Base-by-base conservation (phyloP, 1,284 basidiomycete species). In the Leccinum griseonigrum region DNA sequence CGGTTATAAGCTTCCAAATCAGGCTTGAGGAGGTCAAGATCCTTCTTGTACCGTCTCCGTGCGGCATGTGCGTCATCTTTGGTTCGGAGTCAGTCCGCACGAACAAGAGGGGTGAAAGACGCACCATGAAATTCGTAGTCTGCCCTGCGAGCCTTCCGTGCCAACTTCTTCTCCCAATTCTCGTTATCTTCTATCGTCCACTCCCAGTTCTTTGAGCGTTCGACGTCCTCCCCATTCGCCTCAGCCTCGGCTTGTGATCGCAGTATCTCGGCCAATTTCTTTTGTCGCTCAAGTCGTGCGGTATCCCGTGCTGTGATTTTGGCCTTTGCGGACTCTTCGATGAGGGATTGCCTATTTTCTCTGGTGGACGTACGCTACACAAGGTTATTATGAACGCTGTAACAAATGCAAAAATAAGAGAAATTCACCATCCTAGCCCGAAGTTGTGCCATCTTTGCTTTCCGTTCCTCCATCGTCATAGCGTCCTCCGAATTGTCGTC, bases 61-160 rank as follows among this genome's bases (percentile, higher is more conserved):
- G 95, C 94, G 22, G 92, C 90, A 71, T 97, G 90, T 18, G 92
- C 88, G 66, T 94, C 94, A 74, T 98, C 97, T 95, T 71, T 10
- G 4, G 16, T 26, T 31, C 54, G 34, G 32, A 5, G 38, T 69
- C 46, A 63, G 57, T 36, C 40, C 3, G 0, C 66, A 69, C 29
- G 16, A 46, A 77, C 69, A 64, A 48, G 53, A 51, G 65, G 26
- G 7, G 22, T 18, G 32, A 36, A 29, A 53, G 48, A 48, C 84
- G 68, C 65, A 87, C 90, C 89, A 68, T 92, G 87, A 68, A 92
- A 93, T 70, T 91, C 88, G 66, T 87, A 91, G 74, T 95, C 91
- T 18, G 86, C 90, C 69, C 88, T 82, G 73, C 90, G 69, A 57
- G 69, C 68, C 48, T 70, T 70, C 59, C 68, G 71, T 3, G 71